Evolutionary conservation across 805 yeast genomes (phyloP), one percentile per base, ranked within the genome.

Genomic region (Diddensiella caesifluorescens): DNA sequence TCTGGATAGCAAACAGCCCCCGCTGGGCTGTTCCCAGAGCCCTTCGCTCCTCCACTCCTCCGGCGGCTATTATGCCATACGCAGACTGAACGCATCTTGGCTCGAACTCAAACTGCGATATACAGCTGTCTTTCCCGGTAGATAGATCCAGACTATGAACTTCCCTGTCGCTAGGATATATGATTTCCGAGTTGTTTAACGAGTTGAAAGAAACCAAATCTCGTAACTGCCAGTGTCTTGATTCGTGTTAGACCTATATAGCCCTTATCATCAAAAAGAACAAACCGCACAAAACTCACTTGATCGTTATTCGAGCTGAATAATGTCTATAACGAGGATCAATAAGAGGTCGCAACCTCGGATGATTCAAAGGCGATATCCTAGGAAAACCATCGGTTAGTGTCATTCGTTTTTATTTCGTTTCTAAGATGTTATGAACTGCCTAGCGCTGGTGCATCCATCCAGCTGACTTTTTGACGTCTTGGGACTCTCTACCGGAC

Each of bases 171-270:
- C 66, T 67, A 1, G 88, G 80, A 57, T 79, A 84, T 43, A 73
- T 69, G 5, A 83, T 64, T 32, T 68, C 46, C 4, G 56, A 47
- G 69, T 60, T 42, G 19, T 10, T 13, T 19, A 59, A 44, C 36
- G 53, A 47, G 42, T 80, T 59, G 13, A 69, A 71, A 49, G 78
- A 74, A 4, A 87, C 66, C 54, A 87, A 69, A 55, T 87, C 90
- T 27, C 94, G 69, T 23, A 87, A 67, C 60, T 86, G 95, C 95
- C 95, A 87, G 64, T 86, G 81, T 42, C 56, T 52, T 6, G 4
- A 32, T 36, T n/a, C 28, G 13, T 18, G 13, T 3, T 5, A 26
- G 32, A 6, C 22, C 27, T 13, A 19, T 3, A 3, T 4, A 22
- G n/a, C 30, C 18, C 22, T 19, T 12, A 28, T 16, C 21, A 3